Conservation (phyloP, 495 filamentous ascomycete species). For the Cudoniella acicularis region DNA sequence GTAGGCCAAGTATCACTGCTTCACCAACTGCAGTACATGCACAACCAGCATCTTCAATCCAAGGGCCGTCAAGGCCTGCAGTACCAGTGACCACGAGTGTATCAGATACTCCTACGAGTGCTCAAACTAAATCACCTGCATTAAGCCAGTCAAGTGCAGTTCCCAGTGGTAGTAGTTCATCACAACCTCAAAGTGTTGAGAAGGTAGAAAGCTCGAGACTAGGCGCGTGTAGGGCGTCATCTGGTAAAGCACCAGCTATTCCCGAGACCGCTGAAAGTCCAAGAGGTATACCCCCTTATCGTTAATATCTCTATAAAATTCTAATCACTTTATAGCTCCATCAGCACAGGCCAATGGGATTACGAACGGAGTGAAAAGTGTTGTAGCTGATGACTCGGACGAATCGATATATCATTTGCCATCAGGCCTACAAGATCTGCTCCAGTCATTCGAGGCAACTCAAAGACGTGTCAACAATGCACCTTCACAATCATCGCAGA, state of each 20-base stretch:
- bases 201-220: slow-evolving; percentile 35
- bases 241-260: slow-evolving; percentile 38
- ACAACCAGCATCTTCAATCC: slow-evolving; percentile 40
- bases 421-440: slow-evolving; percentile 79
- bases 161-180: slow-evolving; percentile 29
- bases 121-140: slow-evolving; percentile 49
- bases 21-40: slow-evolving; percentile 52
- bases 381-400: slow-evolving; percentile 51
- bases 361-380: slow-evolving; percentile 42
- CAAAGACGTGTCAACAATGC: slow-evolving; percentile 57
- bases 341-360: slow-evolving; percentile 47
- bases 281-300: slow-evolving; percentile 31
- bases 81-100: slow-evolving; percentile 32
- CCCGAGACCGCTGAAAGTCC: slow-evolving; percentile 32
- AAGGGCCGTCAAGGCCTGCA: slow-evolving; percentile 38
- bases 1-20: slow-evolving; percentile 40
- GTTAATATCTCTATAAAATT: slow-evolving; percentile 6
- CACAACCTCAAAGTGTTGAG: slow-evolving; percentile 41
- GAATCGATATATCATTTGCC: slow-evolving; percentile 97
- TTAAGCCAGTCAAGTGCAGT: slow-evolving; percentile 37
- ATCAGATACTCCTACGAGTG: slow-evolving; percentile 21
- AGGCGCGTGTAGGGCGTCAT: slow-evolving; percentile 10
- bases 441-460: slow-evolving; percentile 84
- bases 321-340: slow-evolving; percentile 25
- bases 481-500: slow-evolving; percentile 58